These are phyloP conservation scores for Exophiala spinifera DNA, from an alignment of 2,329 filamentous ascomycete species.

Conservation along the genomic window DNA sequence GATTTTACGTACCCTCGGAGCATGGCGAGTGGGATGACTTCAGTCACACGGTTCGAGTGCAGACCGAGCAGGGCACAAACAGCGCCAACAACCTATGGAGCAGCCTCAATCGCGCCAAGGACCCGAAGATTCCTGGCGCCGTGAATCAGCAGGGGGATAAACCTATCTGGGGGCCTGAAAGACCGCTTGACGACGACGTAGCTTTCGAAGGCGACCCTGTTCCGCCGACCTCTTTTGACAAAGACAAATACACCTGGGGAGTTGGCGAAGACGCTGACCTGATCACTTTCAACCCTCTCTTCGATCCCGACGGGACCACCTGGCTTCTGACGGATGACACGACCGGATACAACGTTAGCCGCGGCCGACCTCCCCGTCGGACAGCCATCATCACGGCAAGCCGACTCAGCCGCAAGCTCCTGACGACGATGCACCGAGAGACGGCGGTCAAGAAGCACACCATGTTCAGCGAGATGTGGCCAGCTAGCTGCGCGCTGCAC, in stretches of 20 bases:
- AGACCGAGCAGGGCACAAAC: conserved; percentile 67
- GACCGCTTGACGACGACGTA: conserved; percentile 67
- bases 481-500: conserved; percentile 78
- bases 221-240: conserved; percentile 69
- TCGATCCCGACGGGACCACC: conserved; percentile 80
- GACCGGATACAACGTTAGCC: conserved; percentile 72
- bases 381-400: conserved; percentile 86
- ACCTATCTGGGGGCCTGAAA: conserved; percentile 79
- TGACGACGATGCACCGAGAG: conserved; percentile 86
- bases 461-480: conserved; percentile 97
- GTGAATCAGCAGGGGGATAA: conserved; percentile 50
- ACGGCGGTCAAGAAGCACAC: conserved; percentile 80
- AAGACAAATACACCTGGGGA: conserved; percentile 81
- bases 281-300: conserved; percentile 88
- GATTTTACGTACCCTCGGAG: conserved; percentile 73
- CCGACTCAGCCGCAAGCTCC: conserved; percentile 74
- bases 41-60: conserved; percentile 70
- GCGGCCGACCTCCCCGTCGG: conserved; percentile 64
- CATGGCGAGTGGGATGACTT: conserved; percentile 81
- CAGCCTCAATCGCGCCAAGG: conserved; percentile 36
- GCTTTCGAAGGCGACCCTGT: conserved; percentile 68
- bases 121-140: conserved; percentile 30
- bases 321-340: conserved; percentile 82
- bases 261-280: conserved; percentile 87
- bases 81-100: conserved; percentile 67